Evolutionary conservation across 2,329 filamentous ascomycete species (phyloP).

Genomic region (Xylariaceae sp.): DNA sequence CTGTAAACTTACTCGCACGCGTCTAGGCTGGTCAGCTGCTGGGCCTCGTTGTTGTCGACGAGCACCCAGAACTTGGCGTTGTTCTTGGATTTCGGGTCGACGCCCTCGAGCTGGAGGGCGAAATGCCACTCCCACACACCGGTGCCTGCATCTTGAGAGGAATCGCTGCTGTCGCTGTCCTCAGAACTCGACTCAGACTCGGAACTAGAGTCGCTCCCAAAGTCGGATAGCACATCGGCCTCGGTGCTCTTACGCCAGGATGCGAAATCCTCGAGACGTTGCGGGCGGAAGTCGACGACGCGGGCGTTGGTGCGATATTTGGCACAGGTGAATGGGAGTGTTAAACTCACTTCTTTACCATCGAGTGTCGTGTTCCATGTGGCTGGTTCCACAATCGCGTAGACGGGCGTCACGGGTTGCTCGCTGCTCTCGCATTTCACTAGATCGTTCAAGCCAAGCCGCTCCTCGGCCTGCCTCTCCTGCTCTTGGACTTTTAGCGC

Average conservation of each 20-base stretch:
- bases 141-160: constrained; percentile 21
- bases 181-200: constrained; percentile 23
- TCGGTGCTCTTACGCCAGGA: constrained; percentile 40
- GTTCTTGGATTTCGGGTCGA: constrained; percentile 33
- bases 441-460: constrained; percentile 32
- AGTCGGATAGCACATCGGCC: constrained; percentile 45
- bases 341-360: constrained; percentile 31
- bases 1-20: constrained; percentile 37
- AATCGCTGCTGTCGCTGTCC: constrained; percentile 22
- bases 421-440: constrained; percentile 43
- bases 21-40: constrained; percentile 44
- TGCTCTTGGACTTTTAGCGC: constrained; percentile 23
- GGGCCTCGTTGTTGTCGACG: constrained; percentile 54
- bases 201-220: constrained; percentile 30
- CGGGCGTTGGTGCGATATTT: constrained; percentile 66
- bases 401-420: constrained; percentile 32
- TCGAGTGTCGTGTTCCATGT: constrained; percentile 40
- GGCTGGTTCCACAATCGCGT: constrained; percentile 36
- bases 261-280: constrained; percentile 65
- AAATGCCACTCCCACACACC: constrained; percentile 78
- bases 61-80: constrained; percentile 58
- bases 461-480: constrained; percentile 25
- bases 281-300: constrained; percentile 77
- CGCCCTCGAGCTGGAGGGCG: constrained; percentile 71
- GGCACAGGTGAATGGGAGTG: constrained; percentile 68